Evolutionary conservation across 2,329 filamentous ascomycete genomes (phyloP).

Genomic region (Colletotrichum tropicale): DNA sequence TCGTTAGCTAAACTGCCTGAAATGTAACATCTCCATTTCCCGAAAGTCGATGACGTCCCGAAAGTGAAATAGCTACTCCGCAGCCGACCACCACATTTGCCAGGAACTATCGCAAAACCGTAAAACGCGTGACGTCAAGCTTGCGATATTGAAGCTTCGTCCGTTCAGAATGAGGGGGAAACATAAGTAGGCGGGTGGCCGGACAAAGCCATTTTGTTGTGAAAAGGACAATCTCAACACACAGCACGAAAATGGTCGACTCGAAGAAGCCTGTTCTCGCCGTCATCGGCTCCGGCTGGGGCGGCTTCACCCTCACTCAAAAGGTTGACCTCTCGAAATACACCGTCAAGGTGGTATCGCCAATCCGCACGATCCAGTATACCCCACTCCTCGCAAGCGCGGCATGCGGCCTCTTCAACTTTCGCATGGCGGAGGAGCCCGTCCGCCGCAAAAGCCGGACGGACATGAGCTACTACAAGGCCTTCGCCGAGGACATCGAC

Average conservation of each 20-base stretch:
- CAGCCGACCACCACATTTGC: background rate
- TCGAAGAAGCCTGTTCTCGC: slow-evolving; percentile 3
- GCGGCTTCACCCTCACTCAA: slow-evolving; percentile 26
- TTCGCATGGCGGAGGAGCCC: slow-evolving; percentile 99
- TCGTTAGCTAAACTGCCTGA: background rate
- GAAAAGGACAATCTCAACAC: accelerated
- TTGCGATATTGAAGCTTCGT: background rate
- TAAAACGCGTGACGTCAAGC: slow-evolving; percentile 5
- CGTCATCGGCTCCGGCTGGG: slow-evolving; percentile 87
- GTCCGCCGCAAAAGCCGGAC: slow-evolving; percentile 93
- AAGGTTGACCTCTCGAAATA: slow-evolving; percentile 97
- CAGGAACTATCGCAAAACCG: background rate
- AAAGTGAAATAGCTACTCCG: background rate
- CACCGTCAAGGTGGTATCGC: slow-evolving; percentile 96
- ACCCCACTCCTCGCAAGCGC: slow-evolving; percentile 96
- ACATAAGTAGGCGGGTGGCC: background rate
- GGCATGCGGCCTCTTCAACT: slow-evolving; percentile 96
- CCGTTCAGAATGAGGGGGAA: background rate
- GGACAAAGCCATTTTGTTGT: accelerated
- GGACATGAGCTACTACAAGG: slow-evolving; percentile 98
- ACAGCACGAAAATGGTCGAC: background rate
- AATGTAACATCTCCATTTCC: background rate
- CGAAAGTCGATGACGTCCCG: slow-evolving; percentile 11
- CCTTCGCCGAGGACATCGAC: slow-evolving; percentile 94
- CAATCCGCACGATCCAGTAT: slow-evolving; percentile 99